These are phyloP conservation scores for Lagenidium giganteum DNA, from an alignment of 352 stramenopile species.

Conservation along the genomic window DNA sequence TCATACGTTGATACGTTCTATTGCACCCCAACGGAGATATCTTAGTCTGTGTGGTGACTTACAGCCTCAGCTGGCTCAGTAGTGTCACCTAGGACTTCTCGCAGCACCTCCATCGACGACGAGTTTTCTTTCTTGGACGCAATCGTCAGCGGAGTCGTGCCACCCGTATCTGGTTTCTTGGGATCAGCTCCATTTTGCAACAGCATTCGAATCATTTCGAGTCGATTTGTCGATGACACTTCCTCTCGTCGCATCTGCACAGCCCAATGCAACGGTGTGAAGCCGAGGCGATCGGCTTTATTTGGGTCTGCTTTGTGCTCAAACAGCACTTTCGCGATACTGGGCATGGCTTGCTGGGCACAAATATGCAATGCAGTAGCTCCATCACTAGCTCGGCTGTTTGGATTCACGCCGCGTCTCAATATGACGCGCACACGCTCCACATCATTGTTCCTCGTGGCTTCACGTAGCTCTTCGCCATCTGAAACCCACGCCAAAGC, in stretches of 20 bases:
- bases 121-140: slow-evolving; percentile 68
- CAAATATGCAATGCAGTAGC: slow-evolving; percentile 76
- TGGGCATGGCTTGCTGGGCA: slow-evolving; percentile 63
- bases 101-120: slow-evolving; percentile 45
- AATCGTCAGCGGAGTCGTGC: slow-evolving; percentile 54
- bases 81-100: slow-evolving; percentile 39
- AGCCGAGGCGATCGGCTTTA: slow-evolving; percentile 48
- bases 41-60: slow-evolving; percentile 9
- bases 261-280: slow-evolving; percentile 77
- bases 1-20: too few species aligned
- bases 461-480: slow-evolving; percentile 70
- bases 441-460: slow-evolving; percentile 69
- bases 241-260: slow-evolving; percentile 80
- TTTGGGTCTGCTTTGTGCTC: slow-evolving; percentile 64
- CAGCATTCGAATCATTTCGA: slow-evolving; percentile 70
- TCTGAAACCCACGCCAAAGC: slow-evolving; percentile 25
- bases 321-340: slow-evolving; percentile 50
- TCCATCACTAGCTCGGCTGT: slow-evolving; percentile 50
- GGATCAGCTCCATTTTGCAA: slow-evolving; percentile 53
- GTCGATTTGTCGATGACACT: slow-evolving; percentile 42
- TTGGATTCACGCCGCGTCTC: slow-evolving; percentile 46
- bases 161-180: slow-evolving; percentile 30
- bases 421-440: slow-evolving; percentile 48
- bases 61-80: slow-evolving; percentile 15
- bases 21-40: too few species aligned